Percentiles rank a stretch among this genome's conserved stretches.
Conservation (phyloP, 192 early-diverging fungal genomes). For the Umbelopsis sp. region DNA sequence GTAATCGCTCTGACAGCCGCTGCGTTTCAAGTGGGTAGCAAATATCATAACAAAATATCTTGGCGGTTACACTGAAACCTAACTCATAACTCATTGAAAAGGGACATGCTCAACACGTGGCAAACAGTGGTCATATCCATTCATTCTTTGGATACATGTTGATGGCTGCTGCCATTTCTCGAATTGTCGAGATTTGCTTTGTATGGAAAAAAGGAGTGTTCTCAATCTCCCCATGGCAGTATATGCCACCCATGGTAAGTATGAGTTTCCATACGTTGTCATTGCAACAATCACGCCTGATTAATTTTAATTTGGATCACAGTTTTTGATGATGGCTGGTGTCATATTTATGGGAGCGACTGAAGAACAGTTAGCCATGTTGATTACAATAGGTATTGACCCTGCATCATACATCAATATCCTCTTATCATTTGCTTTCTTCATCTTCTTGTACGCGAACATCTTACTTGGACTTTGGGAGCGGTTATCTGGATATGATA, state of each 20-base stretch:
- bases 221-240: constrained; percentile 36
- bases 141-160: constrained; percentile 66
- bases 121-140: constrained; percentile 63
- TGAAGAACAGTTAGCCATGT: constrained; percentile 50
- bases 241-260: constrained; percentile 45
- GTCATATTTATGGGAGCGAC: constrained; percentile 67
- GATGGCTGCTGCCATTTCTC: constrained; percentile 53
- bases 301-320: neutral
- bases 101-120: constrained; percentile 57
- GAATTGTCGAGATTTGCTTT: constrained; percentile 61
- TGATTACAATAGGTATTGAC: constrained; percentile 52
- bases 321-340: constrained; percentile 59
- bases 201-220: constrained; percentile 37
- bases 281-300: neutral
- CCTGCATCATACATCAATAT: constrained; percentile 58
- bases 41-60: too few relatives aligned
- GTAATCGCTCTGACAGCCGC: constrained; percentile 65
- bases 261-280: neutral
- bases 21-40: constrained; percentile 44
- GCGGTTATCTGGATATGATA: constrained; percentile 22
- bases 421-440: constrained; percentile 59
- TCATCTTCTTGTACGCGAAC: constrained; percentile 57
- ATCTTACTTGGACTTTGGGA: constrained; percentile 48
- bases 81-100: neutral
- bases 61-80: too few relatives aligned